phyloP scores from a whole-genome alignment of 371 early-diverging fungal species.

The Circinella umbellata region DNA sequence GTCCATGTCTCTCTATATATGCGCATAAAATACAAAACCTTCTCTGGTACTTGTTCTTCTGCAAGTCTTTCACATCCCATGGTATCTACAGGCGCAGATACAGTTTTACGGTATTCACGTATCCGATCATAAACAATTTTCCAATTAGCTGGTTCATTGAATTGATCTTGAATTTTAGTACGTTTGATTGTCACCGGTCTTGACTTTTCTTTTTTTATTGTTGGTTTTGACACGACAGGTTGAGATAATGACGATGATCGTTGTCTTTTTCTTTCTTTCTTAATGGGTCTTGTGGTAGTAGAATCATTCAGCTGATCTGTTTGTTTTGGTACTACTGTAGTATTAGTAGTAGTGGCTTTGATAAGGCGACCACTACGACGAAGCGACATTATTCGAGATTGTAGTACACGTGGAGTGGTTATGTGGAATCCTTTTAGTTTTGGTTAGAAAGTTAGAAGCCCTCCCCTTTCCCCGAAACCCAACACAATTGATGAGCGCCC shows the following conservation, averaged over 20 bases:
- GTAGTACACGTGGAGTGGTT: conserved; percentile 7
- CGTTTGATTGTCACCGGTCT: background rate
- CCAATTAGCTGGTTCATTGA: conserved; percentile 68
- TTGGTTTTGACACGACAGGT: background rate
- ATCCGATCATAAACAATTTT: conserved; percentile 65
- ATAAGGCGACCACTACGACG: conserved; percentile 20
- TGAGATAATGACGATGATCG: background rate
- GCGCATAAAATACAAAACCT: conserved; percentile 11
- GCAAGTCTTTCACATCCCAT: conserved; percentile 91
- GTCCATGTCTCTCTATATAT: no score
- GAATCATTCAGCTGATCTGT: background rate
- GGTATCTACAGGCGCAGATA: conserved; percentile 93
- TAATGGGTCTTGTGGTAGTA: background rate
- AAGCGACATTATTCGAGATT: conserved; percentile 11
- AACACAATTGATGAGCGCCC: no score
- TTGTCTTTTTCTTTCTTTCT: background rate
- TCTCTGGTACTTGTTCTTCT: conserved; percentile 39
- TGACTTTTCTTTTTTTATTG: background rate
- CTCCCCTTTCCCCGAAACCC: no score
- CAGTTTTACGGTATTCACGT: conserved; percentile 59
- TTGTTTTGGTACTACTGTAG: no score
- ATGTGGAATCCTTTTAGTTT: background rate
- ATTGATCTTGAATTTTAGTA: background rate
- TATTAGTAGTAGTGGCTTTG: background rate
- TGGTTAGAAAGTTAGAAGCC: background rate